Evolutionary conservation across 2,329 filamentous ascomycete genomes (phyloP), one percentile per base, ranked within the genome.

Genomic region (Fusarium torulosum): DNA sequence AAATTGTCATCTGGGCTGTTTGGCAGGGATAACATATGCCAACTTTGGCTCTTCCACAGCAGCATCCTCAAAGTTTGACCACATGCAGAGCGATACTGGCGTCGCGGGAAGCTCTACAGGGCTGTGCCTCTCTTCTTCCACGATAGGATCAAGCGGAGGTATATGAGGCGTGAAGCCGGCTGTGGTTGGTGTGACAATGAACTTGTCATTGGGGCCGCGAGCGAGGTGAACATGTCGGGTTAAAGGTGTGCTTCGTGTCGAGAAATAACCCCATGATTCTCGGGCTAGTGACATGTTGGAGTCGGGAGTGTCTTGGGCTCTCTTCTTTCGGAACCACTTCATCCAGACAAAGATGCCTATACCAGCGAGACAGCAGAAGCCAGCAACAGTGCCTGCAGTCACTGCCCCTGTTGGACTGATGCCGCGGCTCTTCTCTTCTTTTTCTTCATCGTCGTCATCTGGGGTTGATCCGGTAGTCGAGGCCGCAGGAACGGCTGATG

Each of bases 1-100:
- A 23, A 10, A 15, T 13, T 42, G 33, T 59, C 37, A 35, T n/a
- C 23, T 46, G 27, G 46, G 60, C 29, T 31, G 41, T 49, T 66
- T 64, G 27, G 64, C 57, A 21, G 70, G 70, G 23, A 74, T 42
- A 38, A 74, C 69, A 47, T 74, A 74, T 31, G 72, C 72, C 51
- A 74, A 31, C 58, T 57, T 72, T 42, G 72, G 72, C 35, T 74
- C 72, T 35, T 71, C 69, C 41, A 74, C 70, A 10, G 62, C 66
- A 45, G 72, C 72, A 21, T 72, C 55, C 53, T 74, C 72, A 9
- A 74, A 52, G 15, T 68, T 59, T 42, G 60, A 66, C 72, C 72
- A 74, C 67, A 72, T 73, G n/a, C 69, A 74, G 31, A 72, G 63
- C 17, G 72, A 74, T 8, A 74, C 72, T 11, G 72, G 72, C 10